Evolutionary conservation across 805 yeast genomes (phyloP), one percentile per base, ranked within the genome.

Genomic region (Limtongia smithiae): DNA sequence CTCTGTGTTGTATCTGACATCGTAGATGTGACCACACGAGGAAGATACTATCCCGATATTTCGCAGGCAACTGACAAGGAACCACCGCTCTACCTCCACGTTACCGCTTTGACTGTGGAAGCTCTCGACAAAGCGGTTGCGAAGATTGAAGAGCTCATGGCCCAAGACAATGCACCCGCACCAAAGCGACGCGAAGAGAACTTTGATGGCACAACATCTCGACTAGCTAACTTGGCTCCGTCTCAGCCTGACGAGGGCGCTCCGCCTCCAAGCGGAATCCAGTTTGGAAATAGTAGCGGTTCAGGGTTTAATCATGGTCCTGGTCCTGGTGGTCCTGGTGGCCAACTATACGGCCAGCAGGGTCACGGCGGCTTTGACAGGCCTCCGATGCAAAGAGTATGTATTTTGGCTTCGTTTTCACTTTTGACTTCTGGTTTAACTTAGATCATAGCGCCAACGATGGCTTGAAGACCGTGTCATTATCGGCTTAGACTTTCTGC

Each of bases 101-200:
- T 88, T 18, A 87, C 87, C 61, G 95, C 87, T 64, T 81, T 83
- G 56, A 46, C 55, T 5, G 51, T 63, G 31, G 63, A 58, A 17
- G 48, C 59, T 4, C 48, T 66, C n/a, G 79, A 73, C 58, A 83
- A 83, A 64, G 90, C 96, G 2, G 63, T 74, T 30, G 61, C 70
- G n/a, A 82, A 78, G 39, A 93, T 85, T 15, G 72, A 79, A 11
- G 93, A 85, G 34, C 54, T 65, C 21, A 64, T 64, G 37, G 51
- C 58, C 22, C 51, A 53, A 44, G 68, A 66, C 32, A 51, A 34
- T 21, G 54, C 41, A 38, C 52, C 53, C 39, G 24, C 4, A 14
- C 27, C 31, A 37, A 15, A n/a, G 32, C 18, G 15, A 18, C 22
- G 32, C 21, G 42, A 14, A 12, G 32, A 25, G 9, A 25, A 17